Base-by-base conservation (phyloP, 2,329 filamentous ascomycete species). In the Colletotrichum zoysiae region DNA sequence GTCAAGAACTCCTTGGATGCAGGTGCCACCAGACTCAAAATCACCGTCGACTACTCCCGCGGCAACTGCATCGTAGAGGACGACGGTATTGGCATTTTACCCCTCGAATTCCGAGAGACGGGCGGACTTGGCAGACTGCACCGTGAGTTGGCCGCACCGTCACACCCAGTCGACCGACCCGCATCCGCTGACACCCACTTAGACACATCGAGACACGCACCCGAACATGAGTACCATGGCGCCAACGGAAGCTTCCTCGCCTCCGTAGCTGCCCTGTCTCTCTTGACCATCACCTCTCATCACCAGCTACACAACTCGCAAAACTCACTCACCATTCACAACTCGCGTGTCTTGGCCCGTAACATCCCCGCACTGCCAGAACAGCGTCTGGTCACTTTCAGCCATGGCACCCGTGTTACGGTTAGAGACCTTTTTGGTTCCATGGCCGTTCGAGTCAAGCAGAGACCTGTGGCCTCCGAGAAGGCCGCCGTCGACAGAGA, bases 381-480 rank as follows among this genome's bases (percentile, higher is more conserved):
- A 60, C 87, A 93, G 57, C 84, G 86, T 59, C 76, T 93, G 8
- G 76, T 85, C 11, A 83, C 81, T 46, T 87, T 86, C 67, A 79
- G 84, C 26, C 90, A 93, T 82, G 95, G 95, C 5, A 97, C 95
- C 0, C 88, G 89, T 38, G 90, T 95, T 2, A 87, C 87, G 0
- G 92, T 97, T 7, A 89, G 91, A 67, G 91, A 97, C 79, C 84
- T 98, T 1, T 98, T 98, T 81, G 95, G 95, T 0, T 92, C 91
- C 70, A 93, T 98, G 89, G 95, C 95, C 0, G 95, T 98, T 16
- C 90, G 95, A 18, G 91, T 97, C 35, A 97, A 96, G 78, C 93
- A 95, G 76, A 88, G 95, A 74, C 88, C 90, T 0, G 76, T 88
- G 0, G 75, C 90, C 3, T 79, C 85, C 50, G 83, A 89, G 76